Evolutionary conservation across 495 filamentous ascomycete species (phyloP).

Genomic region (Sphaerosporella brunnea): DNA sequence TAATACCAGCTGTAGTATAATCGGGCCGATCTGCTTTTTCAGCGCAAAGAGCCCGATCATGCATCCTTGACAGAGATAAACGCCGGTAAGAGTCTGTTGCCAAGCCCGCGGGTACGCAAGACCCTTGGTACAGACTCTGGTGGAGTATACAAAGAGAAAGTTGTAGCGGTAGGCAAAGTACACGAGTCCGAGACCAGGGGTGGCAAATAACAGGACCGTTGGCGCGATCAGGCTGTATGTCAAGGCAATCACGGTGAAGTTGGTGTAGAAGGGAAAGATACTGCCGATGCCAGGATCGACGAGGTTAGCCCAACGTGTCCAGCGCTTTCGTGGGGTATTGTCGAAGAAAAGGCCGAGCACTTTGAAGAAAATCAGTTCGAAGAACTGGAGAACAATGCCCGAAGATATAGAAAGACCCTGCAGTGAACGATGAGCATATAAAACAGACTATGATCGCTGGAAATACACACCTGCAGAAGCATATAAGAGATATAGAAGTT

Average conservation of each 20-base stretch:
- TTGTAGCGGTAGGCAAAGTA: slow-evolving; percentile 94
- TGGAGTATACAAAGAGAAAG: slow-evolving; percentile 74
- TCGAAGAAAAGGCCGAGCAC: slow-evolving; percentile 51
- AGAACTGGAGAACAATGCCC: slow-evolving; percentile 55
- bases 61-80: slow-evolving; percentile 70
- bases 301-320: slow-evolving; percentile 40
- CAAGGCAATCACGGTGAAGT: slow-evolving; percentile 69
- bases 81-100: slow-evolving; percentile 73
- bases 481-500: slow-evolving; percentile 96
- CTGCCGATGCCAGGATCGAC: slow-evolving; percentile 68
- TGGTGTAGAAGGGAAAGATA: slow-evolving; percentile 66
- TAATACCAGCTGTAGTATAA: slow-evolving; percentile 67
- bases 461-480: too few species aligned
- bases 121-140: slow-evolving; percentile 75
- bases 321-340: slow-evolving; percentile 38
- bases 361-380: slow-evolving; percentile 57
- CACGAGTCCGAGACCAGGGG: slow-evolving; percentile 69
- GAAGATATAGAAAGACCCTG: slow-evolving; percentile 72
- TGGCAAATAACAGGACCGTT: slow-evolving; percentile 69
- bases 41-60: slow-evolving; percentile 81
- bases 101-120: slow-evolving; percentile 67
- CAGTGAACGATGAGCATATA: too few species aligned
- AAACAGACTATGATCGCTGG: too few species aligned
- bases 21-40: slow-evolving; percentile 49
- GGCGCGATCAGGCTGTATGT: slow-evolving; percentile 88